Evolutionary conservation across 2,329 filamentous ascomycete genomes (phyloP).

Genomic region (Parastagonospora nodorum): DNA sequence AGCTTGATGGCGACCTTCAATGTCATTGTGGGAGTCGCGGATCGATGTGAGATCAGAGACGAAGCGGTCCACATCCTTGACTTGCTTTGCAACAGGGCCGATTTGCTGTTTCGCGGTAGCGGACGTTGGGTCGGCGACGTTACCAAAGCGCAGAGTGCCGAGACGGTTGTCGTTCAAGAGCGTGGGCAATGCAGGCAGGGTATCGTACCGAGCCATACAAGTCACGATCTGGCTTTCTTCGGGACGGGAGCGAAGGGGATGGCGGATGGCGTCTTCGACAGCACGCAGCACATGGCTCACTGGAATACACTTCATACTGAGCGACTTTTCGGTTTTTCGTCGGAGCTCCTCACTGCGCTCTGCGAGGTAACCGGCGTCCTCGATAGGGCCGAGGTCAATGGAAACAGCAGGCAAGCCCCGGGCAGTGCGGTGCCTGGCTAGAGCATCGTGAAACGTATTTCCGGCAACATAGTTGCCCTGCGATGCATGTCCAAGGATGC

Average conservation of each 20-base stretch:
- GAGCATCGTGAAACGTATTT: slow-evolving; percentile 27
- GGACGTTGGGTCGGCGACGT: not conserved
- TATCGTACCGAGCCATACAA: not conserved
- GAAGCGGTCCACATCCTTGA: not conserved
- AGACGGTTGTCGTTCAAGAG: not conserved
- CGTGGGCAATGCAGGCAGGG: not conserved
- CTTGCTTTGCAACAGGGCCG: too few relatives aligned
- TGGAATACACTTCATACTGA: not conserved
- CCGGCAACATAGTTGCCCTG: slow-evolving; percentile 30
- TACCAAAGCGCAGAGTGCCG: not conserved
- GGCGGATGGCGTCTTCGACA: not conserved
- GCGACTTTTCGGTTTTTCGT: not conserved
- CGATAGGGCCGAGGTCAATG: too few relatives aligned
- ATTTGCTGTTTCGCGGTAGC: too few relatives aligned
- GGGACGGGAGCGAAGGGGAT: not conserved
- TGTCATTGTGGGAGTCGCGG: too few relatives aligned
- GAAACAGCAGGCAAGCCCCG: too few relatives aligned
- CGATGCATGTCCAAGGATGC: slow-evolving; percentile 19
- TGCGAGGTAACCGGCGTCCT: too few relatives aligned
- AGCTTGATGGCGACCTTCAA: not conserved
- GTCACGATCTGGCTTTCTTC: not conserved
- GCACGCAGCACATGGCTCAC: too few relatives aligned
- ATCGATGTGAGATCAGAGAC: not conserved
- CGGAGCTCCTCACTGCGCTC: slow-evolving; percentile 31
- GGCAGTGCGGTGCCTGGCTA: slow-evolving; percentile 18